phyloP scores from a whole-genome alignment of 169 alveolate genomes.

The Blepharisma undulans region DNA sequence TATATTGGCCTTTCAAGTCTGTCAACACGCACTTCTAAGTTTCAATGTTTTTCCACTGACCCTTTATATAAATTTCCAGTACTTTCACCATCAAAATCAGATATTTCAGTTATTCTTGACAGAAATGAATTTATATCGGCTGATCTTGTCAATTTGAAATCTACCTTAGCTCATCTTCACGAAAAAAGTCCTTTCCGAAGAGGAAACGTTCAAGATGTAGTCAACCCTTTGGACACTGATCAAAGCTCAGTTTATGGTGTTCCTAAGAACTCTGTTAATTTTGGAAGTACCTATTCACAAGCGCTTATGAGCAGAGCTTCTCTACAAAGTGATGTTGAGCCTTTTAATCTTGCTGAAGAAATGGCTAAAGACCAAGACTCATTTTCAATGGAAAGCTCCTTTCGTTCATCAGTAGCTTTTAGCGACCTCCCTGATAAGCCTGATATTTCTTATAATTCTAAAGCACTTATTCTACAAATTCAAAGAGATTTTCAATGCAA shows the following conservation, averaged over 20 bases:
- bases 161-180: not conserved
- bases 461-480: not conserved
- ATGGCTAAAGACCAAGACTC: not conserved
- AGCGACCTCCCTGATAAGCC: not conserved
- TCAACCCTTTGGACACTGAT: not conserved
- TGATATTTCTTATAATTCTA: not conserved
- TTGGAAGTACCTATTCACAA: not conserved
- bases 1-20: not conserved
- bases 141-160: not conserved
- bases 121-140: not conserved
- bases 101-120: not conserved
- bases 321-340: not conserved
- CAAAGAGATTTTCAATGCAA: conserved; percentile 22
- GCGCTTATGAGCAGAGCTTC: not conserved
- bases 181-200: conserved; percentile 35
- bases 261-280: not conserved
- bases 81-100: not conserved
- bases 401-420: not conserved
- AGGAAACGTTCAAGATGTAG: conserved; percentile 13
- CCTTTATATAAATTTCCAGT: conserved; percentile 20
- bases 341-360: conserved; percentile 27
- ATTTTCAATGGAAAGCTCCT: not conserved
- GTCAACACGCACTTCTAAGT: not conserved
- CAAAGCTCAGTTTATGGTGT: not conserved
- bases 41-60: not conserved